These are phyloP conservation scores for Cladosporium sp. DNA, from an alignment of 2,329 filamentous ascomycete genomes.

Conservation along the genomic window DNA sequence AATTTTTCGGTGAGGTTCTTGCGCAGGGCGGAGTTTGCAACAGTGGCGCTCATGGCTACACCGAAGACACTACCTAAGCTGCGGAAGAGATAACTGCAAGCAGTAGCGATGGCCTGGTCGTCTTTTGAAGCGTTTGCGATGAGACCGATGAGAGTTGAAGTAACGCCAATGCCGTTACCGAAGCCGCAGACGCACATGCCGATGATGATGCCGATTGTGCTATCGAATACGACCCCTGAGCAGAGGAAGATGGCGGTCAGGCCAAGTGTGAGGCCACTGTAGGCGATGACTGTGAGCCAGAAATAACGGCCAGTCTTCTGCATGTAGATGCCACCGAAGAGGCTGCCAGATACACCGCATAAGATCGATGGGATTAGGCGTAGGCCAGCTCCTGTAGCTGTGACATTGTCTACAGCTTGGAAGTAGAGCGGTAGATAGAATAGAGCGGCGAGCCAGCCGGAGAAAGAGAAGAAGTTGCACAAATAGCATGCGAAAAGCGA, in stretches of 20 bases:
- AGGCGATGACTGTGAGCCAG: slow-evolving; percentile 63
- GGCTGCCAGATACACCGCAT: slow-evolving; percentile 63
- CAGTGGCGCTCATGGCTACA: slow-evolving; percentile 69
- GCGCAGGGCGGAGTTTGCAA: slow-evolving; percentile 70
- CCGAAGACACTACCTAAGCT: slow-evolving; percentile 68
- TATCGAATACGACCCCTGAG: slow-evolving; percentile 56
- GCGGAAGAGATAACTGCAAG: slow-evolving; percentile 79
- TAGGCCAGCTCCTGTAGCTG: slow-evolving; percentile 65
- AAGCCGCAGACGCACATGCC: slow-evolving; percentile 60
- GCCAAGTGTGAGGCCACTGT: slow-evolving; percentile 57
- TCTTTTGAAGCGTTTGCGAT: slow-evolving; percentile 67
- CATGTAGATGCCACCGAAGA: slow-evolving; percentile 68
- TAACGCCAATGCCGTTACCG: slow-evolving; percentile 64
- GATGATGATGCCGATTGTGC: slow-evolving; percentile 55
- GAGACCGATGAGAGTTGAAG: slow-evolving; percentile 70
- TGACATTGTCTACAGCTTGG: slow-evolving; percentile 68
- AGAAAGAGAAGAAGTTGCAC: slow-evolving; percentile 72
- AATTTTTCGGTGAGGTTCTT: slow-evolving; percentile 57
- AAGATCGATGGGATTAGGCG: slow-evolving; percentile 68
- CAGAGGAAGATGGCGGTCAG: slow-evolving; percentile 59
- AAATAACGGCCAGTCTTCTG: slow-evolving; percentile 72
- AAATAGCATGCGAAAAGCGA: slow-evolving; percentile 68
- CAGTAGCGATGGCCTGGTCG: slow-evolving; percentile 74
- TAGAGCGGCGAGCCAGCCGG: slow-evolving; percentile 59
- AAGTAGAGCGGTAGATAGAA: slow-evolving; percentile 81